Evolutionary conservation across 208 protist genomes (phyloP), one percentile per base, ranked within the genome.

Genomic region (Naegleria lovaniensis): DNA sequence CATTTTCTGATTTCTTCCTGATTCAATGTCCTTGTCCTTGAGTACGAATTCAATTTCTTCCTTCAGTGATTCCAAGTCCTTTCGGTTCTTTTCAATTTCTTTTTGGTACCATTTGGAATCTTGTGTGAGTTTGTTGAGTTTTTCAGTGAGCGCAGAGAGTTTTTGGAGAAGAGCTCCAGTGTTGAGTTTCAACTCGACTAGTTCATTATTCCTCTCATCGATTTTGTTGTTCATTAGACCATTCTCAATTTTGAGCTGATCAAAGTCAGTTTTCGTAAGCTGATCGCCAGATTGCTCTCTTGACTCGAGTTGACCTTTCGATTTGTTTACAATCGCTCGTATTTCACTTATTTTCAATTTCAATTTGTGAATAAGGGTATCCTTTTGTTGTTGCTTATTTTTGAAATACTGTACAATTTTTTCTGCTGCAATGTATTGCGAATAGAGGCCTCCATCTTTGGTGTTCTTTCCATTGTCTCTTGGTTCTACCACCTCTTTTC

Each of bases 191-290:
- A 99, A 93, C 87, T 95, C 93, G 25, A 97, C 94, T 41, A 98
- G 93, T 92, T 99, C 97, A 55, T 93, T 94, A 93, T 98, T 99
- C 90, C 97, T 97, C 90, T 97, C 93, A 48, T 98, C 96, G 59
- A 98, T 97, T 84, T 97, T 96, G 88, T 98, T 96, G n/a, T 93
- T 95, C 90, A 97, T 97, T 93, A 98, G 90, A 25, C 39, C 51
- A 90, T 99, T 98, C 90, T 98, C 97, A 92, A 99, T 99, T 67
- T 96, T 95, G 7, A 99, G 94, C 94, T 99, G 97, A 79, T 98
- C 96, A 92, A 98, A 98, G 91, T 99, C 97, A 90, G 98, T 97
- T 0, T 95, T 94, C 86, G 97, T 96, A 90, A 98, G 97, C 15
- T 96, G 95, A 75, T 97, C 97, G 25, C 97, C 97, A 55, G 96